Percentiles rank a stretch among this genome's conserved stretches.
Conservation (phyloP, 2,329 filamentous ascomycete species). For the Ascochyta viciae-villosae region DNA sequence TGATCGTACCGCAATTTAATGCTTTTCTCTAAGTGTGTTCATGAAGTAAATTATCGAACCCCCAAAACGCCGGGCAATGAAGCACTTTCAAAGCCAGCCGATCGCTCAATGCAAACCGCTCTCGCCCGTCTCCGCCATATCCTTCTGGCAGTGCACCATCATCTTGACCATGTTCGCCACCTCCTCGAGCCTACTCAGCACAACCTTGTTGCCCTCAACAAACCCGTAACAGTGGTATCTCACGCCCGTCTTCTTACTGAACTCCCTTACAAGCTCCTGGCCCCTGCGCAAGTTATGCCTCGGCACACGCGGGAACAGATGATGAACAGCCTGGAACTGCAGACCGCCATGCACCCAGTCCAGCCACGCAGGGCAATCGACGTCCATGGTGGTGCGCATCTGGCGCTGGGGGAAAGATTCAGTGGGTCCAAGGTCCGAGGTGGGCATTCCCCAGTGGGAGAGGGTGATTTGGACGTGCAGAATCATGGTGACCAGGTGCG, state of each 20-base stretch:
- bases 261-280: constrained; percentile 79
- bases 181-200: constrained; percentile 78
- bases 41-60: background rate
- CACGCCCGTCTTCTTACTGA: constrained; percentile 81
- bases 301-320: constrained; percentile 83
- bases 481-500: constrained; percentile 80
- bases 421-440: constrained; percentile 78
- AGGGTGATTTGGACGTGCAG: constrained; percentile 90
- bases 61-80: constrained; percentile 8
- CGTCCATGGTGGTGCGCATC: constrained; percentile 92
- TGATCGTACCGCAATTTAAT: background rate
- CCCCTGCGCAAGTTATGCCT: constrained; percentile 80
- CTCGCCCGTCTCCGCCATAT: constrained; percentile 50
- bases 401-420: constrained; percentile 92
- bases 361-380: constrained; percentile 86
- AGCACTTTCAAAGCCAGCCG: constrained; percentile 5
- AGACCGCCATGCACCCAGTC: constrained; percentile 89
- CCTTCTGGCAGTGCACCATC: constrained; percentile 47
- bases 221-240: constrained; percentile 89
- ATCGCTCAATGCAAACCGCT: constrained; percentile 39
- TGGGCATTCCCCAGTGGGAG: constrained; percentile 94
- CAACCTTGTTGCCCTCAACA: constrained; percentile 80
- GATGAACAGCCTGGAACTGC: constrained; percentile 89
- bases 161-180: constrained; percentile 78
- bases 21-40: background rate